phyloP scores from a whole-genome alignment of 73 alveolate species.

The Paramecium octaurelia region DNA sequence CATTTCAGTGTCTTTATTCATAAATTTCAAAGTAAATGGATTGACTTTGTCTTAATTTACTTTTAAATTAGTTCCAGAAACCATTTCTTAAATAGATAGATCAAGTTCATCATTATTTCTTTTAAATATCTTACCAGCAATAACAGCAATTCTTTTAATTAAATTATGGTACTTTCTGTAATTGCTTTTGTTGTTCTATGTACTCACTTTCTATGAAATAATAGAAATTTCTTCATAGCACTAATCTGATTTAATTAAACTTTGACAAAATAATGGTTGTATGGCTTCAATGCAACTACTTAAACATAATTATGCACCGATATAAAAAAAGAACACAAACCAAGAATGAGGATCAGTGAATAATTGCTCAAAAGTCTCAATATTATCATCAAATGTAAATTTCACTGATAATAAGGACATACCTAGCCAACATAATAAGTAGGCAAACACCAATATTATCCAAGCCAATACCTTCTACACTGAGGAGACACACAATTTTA shows the following conservation, averaged over 20 bases:
- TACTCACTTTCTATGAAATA: not conserved
- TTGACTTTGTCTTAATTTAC: conserved; percentile 12
- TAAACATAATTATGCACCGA: not conserved
- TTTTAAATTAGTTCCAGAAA: conserved; percentile 18
- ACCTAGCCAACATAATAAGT: not conserved
- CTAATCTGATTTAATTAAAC: not conserved
- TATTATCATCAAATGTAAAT: not conserved
- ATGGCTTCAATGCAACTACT: not conserved
- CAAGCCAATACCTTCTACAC: not conserved
- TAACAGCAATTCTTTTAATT: conserved; percentile 36
- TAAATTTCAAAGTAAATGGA: not conserved
- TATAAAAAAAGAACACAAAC: not conserved
- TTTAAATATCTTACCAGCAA: conserved; percentile 20
- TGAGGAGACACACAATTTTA: not conserved
- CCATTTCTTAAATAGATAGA: conserved; percentile 24
- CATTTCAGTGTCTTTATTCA: conserved; percentile 40
- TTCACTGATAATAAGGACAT: not conserved
- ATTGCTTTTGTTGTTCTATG: not conserved
- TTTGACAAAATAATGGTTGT: conserved; percentile 4
- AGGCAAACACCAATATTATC: not conserved
- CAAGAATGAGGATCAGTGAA: not conserved
- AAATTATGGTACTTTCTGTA: conserved; percentile 18
- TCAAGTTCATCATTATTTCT: conserved; percentile 6
- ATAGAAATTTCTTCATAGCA: not conserved
- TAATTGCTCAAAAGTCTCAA: not conserved